Percentiles rank a stretch among this genome's conserved stretches.
Evolutionary conservation across 306 rosid genomes (phyloP).

Genomic region (Casuarina equisetifolia): DNA sequence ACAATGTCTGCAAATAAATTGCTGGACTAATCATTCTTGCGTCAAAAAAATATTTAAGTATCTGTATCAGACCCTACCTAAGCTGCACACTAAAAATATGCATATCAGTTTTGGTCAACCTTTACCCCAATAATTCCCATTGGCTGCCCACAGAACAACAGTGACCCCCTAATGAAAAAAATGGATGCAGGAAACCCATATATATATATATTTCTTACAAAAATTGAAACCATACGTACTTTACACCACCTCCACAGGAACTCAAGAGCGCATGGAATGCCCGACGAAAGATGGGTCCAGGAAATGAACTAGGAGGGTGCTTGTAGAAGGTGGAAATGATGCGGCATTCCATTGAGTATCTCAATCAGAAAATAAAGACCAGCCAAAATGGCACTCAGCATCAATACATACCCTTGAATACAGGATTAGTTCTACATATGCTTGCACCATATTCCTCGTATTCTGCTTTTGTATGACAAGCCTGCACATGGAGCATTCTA

Average conservation of each 20-base stretch:
- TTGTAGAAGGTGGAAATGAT: slow-evolving; percentile 13
- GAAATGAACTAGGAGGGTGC: slow-evolving; percentile 26
- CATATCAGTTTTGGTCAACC: slow-evolving; percentile 45
- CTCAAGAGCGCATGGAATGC: slow-evolving; percentile 17
- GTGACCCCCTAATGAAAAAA: slow-evolving; percentile 48
- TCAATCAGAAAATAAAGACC: slow-evolving; percentile 23
- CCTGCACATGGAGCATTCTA: slow-evolving; percentile 51
- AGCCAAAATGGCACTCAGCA: slow-evolving; percentile 33
- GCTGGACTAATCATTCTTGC: slow-evolving; percentile 30
- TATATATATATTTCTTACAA: slow-evolving; percentile 34
- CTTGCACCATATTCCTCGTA: slow-evolving; percentile 96
- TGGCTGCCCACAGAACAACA: slow-evolving; percentile 31
- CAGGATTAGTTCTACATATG: slow-evolving; percentile 96
- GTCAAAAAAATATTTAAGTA: slow-evolving; percentile 37
- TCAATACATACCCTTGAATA: slow-evolving; percentile 99
- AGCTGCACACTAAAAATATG: slow-evolving; percentile 57
- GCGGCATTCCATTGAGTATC: slow-evolving; percentile 26
- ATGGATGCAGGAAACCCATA: slow-evolving; percentile 45
- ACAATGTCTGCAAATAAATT: slow-evolving; percentile 15
- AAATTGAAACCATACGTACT: slow-evolving; percentile 38
- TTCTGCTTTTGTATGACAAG: slow-evolving; percentile 98
- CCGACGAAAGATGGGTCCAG: slow-evolving; percentile 26
- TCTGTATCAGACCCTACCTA: slow-evolving; percentile 36
- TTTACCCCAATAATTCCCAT: slow-evolving; percentile 45
- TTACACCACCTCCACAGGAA: slow-evolving; percentile 50